Percentiles rank a stretch among this genome's conserved stretches.
Evolutionary conservation across 31 red algal species (phyloP).

Genomic region (Endocladia muricata): DNA sequence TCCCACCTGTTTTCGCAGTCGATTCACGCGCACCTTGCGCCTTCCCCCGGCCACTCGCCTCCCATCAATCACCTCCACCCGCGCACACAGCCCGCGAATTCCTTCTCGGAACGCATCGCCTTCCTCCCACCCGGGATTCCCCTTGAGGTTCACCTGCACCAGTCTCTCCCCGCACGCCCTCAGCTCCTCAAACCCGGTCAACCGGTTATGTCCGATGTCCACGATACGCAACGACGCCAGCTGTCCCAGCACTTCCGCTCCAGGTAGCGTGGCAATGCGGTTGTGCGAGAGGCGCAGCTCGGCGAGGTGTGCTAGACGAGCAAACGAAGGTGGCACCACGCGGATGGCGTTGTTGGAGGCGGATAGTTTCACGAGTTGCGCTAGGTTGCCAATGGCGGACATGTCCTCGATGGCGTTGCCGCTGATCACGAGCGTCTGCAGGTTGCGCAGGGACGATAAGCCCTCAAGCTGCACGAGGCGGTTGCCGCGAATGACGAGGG

Average conservation of each 20-base stretch:
- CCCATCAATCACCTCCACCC: slow-evolving; percentile 50
- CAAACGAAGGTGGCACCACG: slow-evolving; percentile 21
- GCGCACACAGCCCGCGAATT: slow-evolving; percentile 14
- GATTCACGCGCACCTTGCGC: slow-evolving; percentile 59
- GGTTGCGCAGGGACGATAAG: background rate
- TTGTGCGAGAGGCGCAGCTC: slow-evolving; percentile 76
- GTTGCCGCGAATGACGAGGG: slow-evolving; percentile 48
- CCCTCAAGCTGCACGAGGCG: slow-evolving; percentile 33
- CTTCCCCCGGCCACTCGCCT: slow-evolving; percentile 42
- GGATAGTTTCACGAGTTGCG: slow-evolving; percentile 58
- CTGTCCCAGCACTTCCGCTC: slow-evolving; percentile 13
- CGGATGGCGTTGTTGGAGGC: slow-evolving; percentile 56
- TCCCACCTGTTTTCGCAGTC: slow-evolving; percentile 36
- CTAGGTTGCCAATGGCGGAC: slow-evolving; percentile 2
- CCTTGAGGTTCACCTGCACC: slow-evolving; percentile 27
- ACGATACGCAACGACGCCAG: slow-evolving; percentile 33
- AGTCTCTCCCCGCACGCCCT: background rate
- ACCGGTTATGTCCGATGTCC: slow-evolving; percentile 67
- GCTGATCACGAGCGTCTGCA: slow-evolving; percentile 59
- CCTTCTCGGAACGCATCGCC: background rate
- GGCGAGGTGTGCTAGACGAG: slow-evolving; percentile 20
- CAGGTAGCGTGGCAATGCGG: slow-evolving; percentile 33
- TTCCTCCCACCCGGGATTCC: slow-evolving; percentile 19
- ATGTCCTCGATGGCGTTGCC: slow-evolving; percentile 64
- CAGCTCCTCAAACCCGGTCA: slow-evolving; percentile 28